Evolutionary conservation across 2,329 filamentous ascomycete species (phyloP), one percentile per base, ranked within the genome.

Genomic region (Neoarthrinium moseri): DNA sequence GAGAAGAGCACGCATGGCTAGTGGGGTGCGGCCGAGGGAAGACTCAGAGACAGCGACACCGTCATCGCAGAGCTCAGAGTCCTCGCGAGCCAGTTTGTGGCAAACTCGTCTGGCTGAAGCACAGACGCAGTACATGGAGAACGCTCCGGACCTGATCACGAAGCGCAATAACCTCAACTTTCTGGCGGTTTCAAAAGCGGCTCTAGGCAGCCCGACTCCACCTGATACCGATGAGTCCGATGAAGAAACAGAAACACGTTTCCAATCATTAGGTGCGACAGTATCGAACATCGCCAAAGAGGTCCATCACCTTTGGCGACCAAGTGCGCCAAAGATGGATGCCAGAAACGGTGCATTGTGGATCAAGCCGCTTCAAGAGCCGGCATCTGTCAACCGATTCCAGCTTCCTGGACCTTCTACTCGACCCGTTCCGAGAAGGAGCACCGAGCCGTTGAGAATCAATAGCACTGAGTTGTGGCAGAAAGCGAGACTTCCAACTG

Each of bases 121-220:
- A 15, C 70, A 77, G 43, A 61, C 65, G 33, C 68, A 74, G 42
- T 74, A 72, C 50, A 62, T 68, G 52, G 67, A 71, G 35, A 66
- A 69, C 40, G 65, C 69, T 1, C 64, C 66, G 6, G 61, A 65
- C 29, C 58, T 69, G 23, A 56, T 68, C 22, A 60, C 58, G 26
- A 67, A 65, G 17, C 61, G 60, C 42, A 68, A 62, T 18, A 55
- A 57, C 46, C 49, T 71, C 51, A 74, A 71, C 51, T 69, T 68
- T 54, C 48, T 72, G 36, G 57, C 67, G 40, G 49, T 71, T 42
- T 56, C 68, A 26, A 67, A 66, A 46, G 61, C 63, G 8, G 65
- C 69, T 44, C 55, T 78, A 3, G 72, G 68, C 29, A 80, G 75
- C 51, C 75, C 77, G 24, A 81, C 78, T 37, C 77, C 77, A 40